phyloP scores from a whole-genome alignment of 768 basidiomycete genomes.

The Calocera viscosa region DNA sequence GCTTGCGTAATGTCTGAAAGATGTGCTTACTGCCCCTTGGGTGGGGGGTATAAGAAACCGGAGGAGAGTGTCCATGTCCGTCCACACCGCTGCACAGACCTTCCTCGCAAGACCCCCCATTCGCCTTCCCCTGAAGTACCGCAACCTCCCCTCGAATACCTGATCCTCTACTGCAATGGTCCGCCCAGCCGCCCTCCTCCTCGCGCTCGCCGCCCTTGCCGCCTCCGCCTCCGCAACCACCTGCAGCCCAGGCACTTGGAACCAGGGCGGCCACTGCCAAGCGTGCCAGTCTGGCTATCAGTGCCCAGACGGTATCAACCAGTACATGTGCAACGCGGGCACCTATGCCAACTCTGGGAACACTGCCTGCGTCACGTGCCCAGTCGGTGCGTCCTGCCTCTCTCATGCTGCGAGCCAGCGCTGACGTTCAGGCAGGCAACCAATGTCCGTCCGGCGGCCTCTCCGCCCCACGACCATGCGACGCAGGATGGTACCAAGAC shows the following conservation, averaged over 20 bases:
- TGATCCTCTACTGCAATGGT: background rate
- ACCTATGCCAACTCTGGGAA: background rate
- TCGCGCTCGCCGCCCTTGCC: background rate
- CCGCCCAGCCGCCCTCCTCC: background rate
- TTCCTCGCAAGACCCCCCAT: too few relatives aligned
- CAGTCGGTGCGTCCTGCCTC: background rate
- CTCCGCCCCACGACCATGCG: background rate
- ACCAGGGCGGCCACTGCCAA: conserved; percentile 4
- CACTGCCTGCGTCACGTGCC: background rate
- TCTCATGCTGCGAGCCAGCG: background rate
- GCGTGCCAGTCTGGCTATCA: conserved; percentile 4
- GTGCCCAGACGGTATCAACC: background rate
- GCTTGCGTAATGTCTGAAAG: too few relatives aligned
- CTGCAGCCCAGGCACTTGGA: background rate
- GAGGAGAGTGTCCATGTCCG: too few relatives aligned
- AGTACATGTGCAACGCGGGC: background rate
- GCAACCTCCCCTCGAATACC: too few relatives aligned
- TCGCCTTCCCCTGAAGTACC: too few relatives aligned
- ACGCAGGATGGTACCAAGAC: background rate
- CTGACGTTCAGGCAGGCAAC: background rate
- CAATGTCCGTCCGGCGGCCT: background rate
- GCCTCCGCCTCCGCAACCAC: background rate
- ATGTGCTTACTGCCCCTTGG: too few relatives aligned
- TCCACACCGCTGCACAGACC: too few relatives aligned
- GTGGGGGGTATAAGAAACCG: too few relatives aligned